Conservation (phyloP, 495 filamentous ascomycete genomes). For the Talaromyces trachyspermus region DNA sequence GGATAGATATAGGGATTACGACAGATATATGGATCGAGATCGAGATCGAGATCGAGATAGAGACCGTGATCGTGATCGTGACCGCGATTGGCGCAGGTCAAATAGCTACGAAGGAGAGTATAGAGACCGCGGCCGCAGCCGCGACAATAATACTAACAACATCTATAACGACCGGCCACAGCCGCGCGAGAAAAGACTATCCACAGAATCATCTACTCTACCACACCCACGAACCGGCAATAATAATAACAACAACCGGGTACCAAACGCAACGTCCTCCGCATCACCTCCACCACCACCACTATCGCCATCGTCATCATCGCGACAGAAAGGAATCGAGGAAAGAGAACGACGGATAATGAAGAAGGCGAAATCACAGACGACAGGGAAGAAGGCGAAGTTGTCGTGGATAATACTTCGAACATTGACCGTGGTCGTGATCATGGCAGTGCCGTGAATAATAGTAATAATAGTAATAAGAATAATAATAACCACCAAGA, state of each 20-base stretch:
- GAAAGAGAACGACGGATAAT: constrained; percentile 1
- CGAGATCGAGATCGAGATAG: constrained; percentile 3
- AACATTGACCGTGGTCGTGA: no score
- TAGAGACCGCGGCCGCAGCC: constrained; percentile 10
- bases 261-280: no score
- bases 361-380: constrained; percentile 11
- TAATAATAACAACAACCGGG: no score
- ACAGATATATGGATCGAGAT: constrained; percentile 4
- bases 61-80: constrained; percentile 4
- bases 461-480: not conserved
- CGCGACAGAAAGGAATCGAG: not conserved
- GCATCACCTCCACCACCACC: not conserved
- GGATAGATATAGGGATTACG: constrained; percentile 3
- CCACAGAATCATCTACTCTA: no score
- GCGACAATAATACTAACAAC: constrained; percentile 2
- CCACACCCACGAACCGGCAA: no score
- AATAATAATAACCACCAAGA: not conserved
- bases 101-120: constrained; percentile 14
- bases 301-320: not conserved
- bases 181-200: not conserved
- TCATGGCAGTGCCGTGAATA: no score
- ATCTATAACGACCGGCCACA: constrained; percentile 2
- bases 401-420: not conserved
- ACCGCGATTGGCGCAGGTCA: constrained; percentile 6
- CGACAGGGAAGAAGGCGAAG: constrained; percentile 9